phyloP scores from a whole-genome alignment of 2,329 filamentous ascomycete genomes.

The Chaetomium sp. region DNA sequence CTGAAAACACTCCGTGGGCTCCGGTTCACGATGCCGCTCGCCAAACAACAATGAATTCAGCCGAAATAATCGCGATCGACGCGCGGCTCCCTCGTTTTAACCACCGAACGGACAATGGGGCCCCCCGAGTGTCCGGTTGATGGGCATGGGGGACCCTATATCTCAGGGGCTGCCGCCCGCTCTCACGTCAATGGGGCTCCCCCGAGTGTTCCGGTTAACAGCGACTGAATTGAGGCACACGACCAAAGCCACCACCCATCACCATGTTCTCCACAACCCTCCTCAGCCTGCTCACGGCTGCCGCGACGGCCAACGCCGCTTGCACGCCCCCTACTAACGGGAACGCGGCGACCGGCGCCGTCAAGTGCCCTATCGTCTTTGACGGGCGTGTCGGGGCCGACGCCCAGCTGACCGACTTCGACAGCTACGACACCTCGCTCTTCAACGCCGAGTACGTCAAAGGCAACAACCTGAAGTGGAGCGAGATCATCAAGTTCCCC shows the following conservation, averaged over 20 bases:
- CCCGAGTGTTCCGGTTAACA: not conserved
- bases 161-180: not conserved
- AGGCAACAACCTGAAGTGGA: slow-evolving; percentile 42
- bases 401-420: slow-evolving; percentile 38
- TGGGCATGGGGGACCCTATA: slow-evolving; percentile 1
- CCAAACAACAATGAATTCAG: slow-evolving; percentile 31
- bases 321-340: not conserved
- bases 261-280: slow-evolving; percentile 31
- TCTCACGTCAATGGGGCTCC: not conserved
- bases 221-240: not conserved
- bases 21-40: slow-evolving; percentile 31
- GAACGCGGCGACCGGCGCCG: slow-evolving; percentile 19
- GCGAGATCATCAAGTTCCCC: slow-evolving; percentile 43
- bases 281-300: slow-evolving; percentile 29
- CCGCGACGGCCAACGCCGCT: slow-evolving; percentile 19
- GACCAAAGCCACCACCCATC: not conserved
- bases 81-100: slow-evolving; percentile 6
- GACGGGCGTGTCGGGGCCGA: slow-evolving; percentile 42
- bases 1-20: slow-evolving; percentile 6
- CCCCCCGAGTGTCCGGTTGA: no score
- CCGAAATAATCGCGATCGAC: slow-evolving; percentile 21
- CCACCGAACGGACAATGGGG: not conserved
- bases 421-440: slow-evolving; percentile 38
- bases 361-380: slow-evolving; percentile 43
- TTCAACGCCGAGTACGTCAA: slow-evolving; percentile 45